Evolutionary conservation across 768 basidiomycete genomes (phyloP).

Genomic region (Royoungia palumana): DNA sequence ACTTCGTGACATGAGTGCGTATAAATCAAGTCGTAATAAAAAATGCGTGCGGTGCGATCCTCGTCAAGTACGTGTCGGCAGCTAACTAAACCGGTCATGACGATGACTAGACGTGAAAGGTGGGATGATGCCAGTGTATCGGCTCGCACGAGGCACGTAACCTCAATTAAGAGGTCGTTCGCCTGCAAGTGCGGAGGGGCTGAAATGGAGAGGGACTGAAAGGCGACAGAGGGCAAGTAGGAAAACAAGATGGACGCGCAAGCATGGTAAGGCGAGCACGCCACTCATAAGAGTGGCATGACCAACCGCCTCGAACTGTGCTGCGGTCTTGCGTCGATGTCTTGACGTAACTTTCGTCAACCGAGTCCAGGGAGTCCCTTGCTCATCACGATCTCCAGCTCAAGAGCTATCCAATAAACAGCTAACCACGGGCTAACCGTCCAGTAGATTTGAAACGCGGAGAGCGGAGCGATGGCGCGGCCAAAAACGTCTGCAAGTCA

Average conservation of each 20-base stretch:
- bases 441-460: slow-evolving; percentile 23
- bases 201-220: slow-evolving; percentile 48
- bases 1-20: slow-evolving; percentile 26
- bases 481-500: slow-evolving; percentile 39
- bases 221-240: slow-evolving; percentile 37
- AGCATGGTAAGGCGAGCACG: slow-evolving; percentile 53
- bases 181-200: slow-evolving; percentile 58
- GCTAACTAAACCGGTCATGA: slow-evolving; percentile 23
- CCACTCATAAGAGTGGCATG: slow-evolving; percentile 46
- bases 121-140: slow-evolving; percentile 62
- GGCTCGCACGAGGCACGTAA: slow-evolving; percentile 76
- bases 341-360: slow-evolving; percentile 52
- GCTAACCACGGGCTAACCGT: slow-evolving; percentile 43
- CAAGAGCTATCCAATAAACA: slow-evolving; percentile 12
- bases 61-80: slow-evolving; percentile 23
- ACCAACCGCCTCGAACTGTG: slow-evolving; percentile 52
- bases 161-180: slow-evolving; percentile 82
- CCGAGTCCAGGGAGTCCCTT: slow-evolving; percentile 49
- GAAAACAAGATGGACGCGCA: slow-evolving; percentile 47
- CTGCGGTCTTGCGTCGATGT: slow-evolving; percentile 70
- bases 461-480: slow-evolving; percentile 49
- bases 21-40: slow-evolving; percentile 45
- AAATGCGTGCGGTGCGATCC: slow-evolving; percentile 33
- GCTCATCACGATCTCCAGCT: slow-evolving; percentile 43
- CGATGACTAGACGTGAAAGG: slow-evolving; percentile 21